These are phyloP conservation scores for Lignosus rhinocerotis DNA, from an alignment of 1,284 basidiomycete genomes.

Conservation along the genomic window DNA sequence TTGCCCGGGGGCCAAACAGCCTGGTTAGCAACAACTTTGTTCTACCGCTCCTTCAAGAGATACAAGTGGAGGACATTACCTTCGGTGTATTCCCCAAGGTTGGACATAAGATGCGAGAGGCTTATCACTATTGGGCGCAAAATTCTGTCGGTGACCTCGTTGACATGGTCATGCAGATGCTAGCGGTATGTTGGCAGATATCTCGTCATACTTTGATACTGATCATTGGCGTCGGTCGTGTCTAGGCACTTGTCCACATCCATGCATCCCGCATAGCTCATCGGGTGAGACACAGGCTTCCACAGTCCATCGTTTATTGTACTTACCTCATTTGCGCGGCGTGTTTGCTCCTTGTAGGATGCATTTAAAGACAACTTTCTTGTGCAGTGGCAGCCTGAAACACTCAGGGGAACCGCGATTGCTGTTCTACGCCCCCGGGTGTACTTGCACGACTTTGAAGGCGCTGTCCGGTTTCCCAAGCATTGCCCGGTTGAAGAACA, in stretches of 20 bases:
- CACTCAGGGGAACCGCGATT: not conserved
- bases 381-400: conserved; percentile 15
- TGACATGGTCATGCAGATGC: conserved; percentile 31
- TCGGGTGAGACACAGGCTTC: not conserved
- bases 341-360: conserved; percentile 9
- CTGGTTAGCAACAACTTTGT: conserved; percentile 5
- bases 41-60: conserved; percentile 26
- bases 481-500: conserved; percentile 15
- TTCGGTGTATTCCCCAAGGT: conserved; percentile 34
- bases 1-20: not conserved
- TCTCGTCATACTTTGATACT: no score
- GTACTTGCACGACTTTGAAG: conserved; percentile 13
- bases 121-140: conserved; percentile 23
- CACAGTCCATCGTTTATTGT: not conserved
- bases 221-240: no score
- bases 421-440: not conserved
- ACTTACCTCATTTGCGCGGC: no score
- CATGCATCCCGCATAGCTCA: conserved; percentile 4
- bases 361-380: conserved; percentile 19
- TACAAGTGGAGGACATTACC: conserved; percentile 31
- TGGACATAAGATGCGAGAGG: conserved; percentile 10
- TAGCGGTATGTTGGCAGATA: conserved; percentile 24
- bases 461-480: not conserved
- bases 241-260: conserved; percentile 1
- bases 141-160: conserved; percentile 34